These are phyloP conservation scores for Barnettozyma wickerhamii DNA, from an alignment of 805 yeast species.

Conservation along the genomic window DNA sequence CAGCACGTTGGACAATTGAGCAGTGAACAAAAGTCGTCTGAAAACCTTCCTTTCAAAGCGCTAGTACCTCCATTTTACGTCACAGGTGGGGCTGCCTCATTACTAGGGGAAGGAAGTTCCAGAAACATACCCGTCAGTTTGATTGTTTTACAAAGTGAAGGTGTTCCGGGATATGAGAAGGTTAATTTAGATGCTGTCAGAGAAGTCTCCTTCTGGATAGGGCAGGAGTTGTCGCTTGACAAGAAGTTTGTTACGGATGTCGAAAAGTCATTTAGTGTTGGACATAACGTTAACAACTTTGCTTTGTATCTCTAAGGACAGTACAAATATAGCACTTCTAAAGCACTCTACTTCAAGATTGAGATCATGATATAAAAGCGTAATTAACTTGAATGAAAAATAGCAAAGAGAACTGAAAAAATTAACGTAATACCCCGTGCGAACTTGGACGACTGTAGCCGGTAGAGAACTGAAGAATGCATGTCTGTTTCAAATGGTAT, in stretches of 20 bases:
- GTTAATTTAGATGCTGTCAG: slow-evolving; percentile 35
- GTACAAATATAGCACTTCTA: too few relatives aligned
- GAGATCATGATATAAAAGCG: too few relatives aligned
- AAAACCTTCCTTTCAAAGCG: slow-evolving; percentile 13
- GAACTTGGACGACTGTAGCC: too few relatives aligned
- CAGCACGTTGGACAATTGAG: slow-evolving; percentile 19
- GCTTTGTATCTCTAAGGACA: slow-evolving; percentile 19
- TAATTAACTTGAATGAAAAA: neutral
- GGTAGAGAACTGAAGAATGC: too few relatives aligned
- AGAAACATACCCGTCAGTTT: too few relatives aligned
- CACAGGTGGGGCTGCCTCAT: slow-evolving; percentile 50
- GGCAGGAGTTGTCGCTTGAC: slow-evolving; percentile 4
- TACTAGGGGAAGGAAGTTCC: slow-evolving; percentile 19
- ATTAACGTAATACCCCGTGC: neutral
- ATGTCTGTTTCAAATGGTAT: too few relatives aligned
- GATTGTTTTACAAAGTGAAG: slow-evolving; percentile 48
- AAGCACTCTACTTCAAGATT: too few relatives aligned
- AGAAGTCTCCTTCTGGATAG: slow-evolving; percentile 11
- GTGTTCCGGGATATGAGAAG: slow-evolving; percentile 57
- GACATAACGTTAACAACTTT: slow-evolving; percentile 22
- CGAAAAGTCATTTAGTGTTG: slow-evolving; percentile 9
- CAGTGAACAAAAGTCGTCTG: neutral
- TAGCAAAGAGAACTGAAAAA: neutral
- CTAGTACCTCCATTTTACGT: slow-evolving; percentile 59
- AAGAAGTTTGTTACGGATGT: slow-evolving; percentile 9